Conservation (phyloP, 306 rosid genomes). For the Medicago arabica region DNA sequence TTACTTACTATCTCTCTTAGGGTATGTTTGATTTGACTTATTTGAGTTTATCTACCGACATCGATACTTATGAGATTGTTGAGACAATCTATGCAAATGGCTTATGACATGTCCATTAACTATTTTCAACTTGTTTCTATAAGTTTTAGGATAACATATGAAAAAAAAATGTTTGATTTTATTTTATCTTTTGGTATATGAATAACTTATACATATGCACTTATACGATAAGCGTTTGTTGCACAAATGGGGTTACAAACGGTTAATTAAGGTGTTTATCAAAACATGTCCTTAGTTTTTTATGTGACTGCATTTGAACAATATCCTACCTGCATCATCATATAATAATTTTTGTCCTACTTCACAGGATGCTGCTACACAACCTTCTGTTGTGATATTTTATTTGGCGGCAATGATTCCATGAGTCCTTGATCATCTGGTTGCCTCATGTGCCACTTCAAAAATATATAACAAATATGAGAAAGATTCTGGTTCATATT, state of each 20-base stretch:
- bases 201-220: background rate
- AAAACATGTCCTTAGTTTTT: background rate
- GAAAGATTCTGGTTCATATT: slow-evolving; percentile 72
- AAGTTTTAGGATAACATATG: no score
- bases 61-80: background rate
- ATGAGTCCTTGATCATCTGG: slow-evolving; percentile 90
- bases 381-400: slow-evolving; percentile 85
- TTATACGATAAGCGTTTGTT: background rate
- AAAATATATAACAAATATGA: slow-evolving; percentile 78
- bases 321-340: slow-evolving; percentile 7
- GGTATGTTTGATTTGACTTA: background rate
- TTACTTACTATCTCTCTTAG: background rate
- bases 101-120: background rate
- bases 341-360: slow-evolving; percentile 12
- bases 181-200: background rate
- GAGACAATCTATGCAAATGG: background rate
- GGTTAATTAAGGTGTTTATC: background rate
- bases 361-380: slow-evolving; percentile 71
- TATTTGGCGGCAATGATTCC: slow-evolving; percentile 95
- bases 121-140: background rate
- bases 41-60: background rate
- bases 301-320: slow-evolving; percentile 6
- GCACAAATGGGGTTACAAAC: background rate
- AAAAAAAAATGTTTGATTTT: background rate
- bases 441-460: slow-evolving; percentile 89